These are phyloP conservation scores for Euphrasia confusa DNA, from an alignment of 257 asterid genomes.

Conservation along the genomic window DNA sequence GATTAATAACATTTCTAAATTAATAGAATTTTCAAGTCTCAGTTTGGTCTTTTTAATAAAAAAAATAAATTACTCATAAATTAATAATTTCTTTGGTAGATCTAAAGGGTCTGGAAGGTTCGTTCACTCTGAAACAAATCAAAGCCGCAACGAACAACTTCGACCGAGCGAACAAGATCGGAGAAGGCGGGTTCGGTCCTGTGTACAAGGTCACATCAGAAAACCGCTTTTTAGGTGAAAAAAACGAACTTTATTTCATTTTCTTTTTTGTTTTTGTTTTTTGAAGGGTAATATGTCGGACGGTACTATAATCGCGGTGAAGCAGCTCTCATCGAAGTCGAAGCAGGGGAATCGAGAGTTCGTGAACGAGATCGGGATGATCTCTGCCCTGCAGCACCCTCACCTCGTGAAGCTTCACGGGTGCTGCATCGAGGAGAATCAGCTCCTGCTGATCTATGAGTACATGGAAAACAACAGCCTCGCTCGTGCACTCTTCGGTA, in stretches of 20 bases:
- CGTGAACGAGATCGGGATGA: constrained; percentile 56
- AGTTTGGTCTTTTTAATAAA: too few species aligned
- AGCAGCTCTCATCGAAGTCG: constrained; percentile 57
- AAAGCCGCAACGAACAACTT: constrained; percentile 57
- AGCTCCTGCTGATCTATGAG: constrained; percentile 50
- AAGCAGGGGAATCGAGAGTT: constrained; percentile 62
- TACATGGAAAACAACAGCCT: constrained; percentile 57
- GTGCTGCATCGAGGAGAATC: constrained; percentile 54
- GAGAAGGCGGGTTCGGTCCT: constrained; percentile 72
- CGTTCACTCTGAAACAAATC: constrained; percentile 42
- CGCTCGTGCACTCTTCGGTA: constrained; percentile 56
- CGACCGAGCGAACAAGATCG: constrained; percentile 52
- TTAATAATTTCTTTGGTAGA: constrained; percentile 26
- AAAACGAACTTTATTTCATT: not conserved
- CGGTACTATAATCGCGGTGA: constrained; percentile 50
- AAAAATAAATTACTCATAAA: too few species aligned
- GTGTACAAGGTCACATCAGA: constrained; percentile 37
- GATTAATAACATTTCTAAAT: too few species aligned
- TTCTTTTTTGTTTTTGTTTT: constrained; percentile 17
- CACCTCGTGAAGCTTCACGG: constrained; percentile 57
- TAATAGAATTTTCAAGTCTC: too few species aligned
- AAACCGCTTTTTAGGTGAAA: too few species aligned
- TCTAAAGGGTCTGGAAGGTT: constrained; percentile 42
- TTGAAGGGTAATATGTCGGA: constrained; percentile 44
- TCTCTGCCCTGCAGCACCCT: constrained; percentile 58